Evolutionary conservation across 768 basidiomycete genomes (phyloP).

Genomic region (Suillus subaureus): DNA sequence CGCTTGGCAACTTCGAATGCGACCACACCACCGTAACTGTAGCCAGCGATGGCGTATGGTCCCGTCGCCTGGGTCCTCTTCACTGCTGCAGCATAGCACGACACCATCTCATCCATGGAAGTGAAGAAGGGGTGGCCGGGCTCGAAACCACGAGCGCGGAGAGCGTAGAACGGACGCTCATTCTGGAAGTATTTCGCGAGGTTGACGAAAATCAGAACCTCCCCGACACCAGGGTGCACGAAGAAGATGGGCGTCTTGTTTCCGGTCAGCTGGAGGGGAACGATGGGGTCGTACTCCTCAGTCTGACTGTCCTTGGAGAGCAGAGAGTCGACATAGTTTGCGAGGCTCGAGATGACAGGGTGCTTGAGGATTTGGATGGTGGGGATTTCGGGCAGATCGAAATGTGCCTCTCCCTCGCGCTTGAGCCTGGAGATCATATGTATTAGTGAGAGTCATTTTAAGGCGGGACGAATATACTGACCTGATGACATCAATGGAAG

Average conservation of each 20-base stretch:
- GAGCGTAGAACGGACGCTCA: constrained; percentile 40
- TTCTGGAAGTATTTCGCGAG: constrained; percentile 41
- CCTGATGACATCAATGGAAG: constrained; percentile 41
- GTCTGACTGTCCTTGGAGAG: constrained; percentile 18
- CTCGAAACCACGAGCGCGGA: constrained; percentile 42
- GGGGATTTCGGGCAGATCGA: constrained; percentile 35
- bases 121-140: constrained; percentile 31
- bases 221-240: constrained; percentile 47
- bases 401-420: constrained; percentile 28
- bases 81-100: constrained; percentile 33
- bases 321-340: constrained; percentile 33
- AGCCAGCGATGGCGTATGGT: constrained; percentile 39
- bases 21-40: constrained; percentile 41
- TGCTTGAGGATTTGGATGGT: constrained; percentile 44
- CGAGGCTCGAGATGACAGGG: constrained; percentile 31
- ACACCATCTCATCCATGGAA: constrained; percentile 37
- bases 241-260: constrained; percentile 45
- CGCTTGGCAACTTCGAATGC: constrained; percentile 39
- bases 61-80: constrained; percentile 31
- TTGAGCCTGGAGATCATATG: constrained; percentile 18
- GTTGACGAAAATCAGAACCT: constrained; percentile 43
- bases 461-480: constrained; percentile 12
- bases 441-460: not conserved
- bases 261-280: constrained; percentile 40
- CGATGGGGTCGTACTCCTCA: constrained; percentile 42